Percentiles rank a stretch among this genome's conserved stretches.
These are phyloP conservation scores for Kwoniella heveanensis DNA, from an alignment of 768 basidiomycete species.

Conservation along the genomic window DNA sequence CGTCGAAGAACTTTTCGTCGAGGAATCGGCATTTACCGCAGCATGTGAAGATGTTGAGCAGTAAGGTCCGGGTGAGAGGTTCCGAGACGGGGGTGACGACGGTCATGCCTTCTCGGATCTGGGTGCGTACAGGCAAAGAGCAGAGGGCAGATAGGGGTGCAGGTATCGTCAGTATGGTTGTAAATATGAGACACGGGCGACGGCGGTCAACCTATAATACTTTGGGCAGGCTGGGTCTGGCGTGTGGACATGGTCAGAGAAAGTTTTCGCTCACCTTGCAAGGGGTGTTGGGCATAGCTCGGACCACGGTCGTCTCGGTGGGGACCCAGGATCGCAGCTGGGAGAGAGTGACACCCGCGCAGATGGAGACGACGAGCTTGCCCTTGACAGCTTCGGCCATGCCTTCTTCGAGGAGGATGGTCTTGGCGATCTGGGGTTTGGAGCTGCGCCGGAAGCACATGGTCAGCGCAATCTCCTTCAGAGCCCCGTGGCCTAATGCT, in stretches of 20 bases:
- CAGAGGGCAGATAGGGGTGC: too few relatives aligned
- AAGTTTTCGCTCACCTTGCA: constrained; percentile 71
- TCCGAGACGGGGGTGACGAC: constrained; percentile 75
- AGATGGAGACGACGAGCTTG: constrained; percentile 93
- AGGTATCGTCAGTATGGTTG: too few relatives aligned
- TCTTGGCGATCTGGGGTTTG: constrained; percentile 83
- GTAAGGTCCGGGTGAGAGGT: constrained; percentile 68
- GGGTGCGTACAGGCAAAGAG: not conserved
- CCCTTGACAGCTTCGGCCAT: constrained; percentile 80
- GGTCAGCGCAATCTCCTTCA: too few relatives aligned
- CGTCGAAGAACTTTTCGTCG: constrained; percentile 98
- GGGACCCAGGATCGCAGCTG: constrained; percentile 77
- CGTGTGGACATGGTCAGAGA: too few relatives aligned
- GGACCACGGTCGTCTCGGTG: constrained; percentile 77
- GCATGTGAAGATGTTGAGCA: constrained; percentile 92
- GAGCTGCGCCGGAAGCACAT: constrained; percentile 63
- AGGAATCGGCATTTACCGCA: constrained; percentile 94
- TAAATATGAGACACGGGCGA: too few relatives aligned
- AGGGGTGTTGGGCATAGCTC: constrained; percentile 98
- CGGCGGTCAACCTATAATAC: too few relatives aligned
- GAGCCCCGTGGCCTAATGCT: too few relatives aligned
- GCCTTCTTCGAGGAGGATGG: constrained; percentile 72
- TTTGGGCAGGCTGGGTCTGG: too few relatives aligned
- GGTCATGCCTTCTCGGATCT: constrained; percentile 99
- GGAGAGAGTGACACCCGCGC: constrained; percentile 89